A percentile compares a stretch with the other conserved stretches of the same genome.
These are phyloP conservation scores for Daldinia grandis DNA, from an alignment of 495 filamentous ascomycete genomes.

Conservation along the genomic window DNA sequence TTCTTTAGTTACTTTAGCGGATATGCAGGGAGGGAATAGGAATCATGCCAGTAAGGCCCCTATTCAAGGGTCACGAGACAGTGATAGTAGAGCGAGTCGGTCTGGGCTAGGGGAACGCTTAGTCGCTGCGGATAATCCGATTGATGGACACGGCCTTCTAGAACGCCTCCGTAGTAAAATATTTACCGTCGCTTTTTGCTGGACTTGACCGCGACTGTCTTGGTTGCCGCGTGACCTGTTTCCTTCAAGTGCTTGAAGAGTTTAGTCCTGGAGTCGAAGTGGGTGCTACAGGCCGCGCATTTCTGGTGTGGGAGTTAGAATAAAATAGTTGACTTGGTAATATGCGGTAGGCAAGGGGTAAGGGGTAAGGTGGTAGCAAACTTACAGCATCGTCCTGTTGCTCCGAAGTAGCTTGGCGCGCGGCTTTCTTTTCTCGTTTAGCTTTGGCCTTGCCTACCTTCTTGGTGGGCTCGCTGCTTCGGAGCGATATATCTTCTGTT, in stretches of 20 bases:
- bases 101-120: conserved; percentile 9
- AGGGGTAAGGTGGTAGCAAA: not conserved
- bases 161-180: conserved; percentile 1
- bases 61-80: not conserved
- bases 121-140: not conserved
- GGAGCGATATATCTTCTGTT: conserved; percentile 32
- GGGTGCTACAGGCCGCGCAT: conserved; percentile 68
- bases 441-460: conserved; percentile 88
- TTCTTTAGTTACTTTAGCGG: conserved; percentile 8
- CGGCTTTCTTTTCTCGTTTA: conserved; percentile 83
- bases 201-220: conserved; percentile 41
- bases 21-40: not conserved
- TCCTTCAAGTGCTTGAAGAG: conserved; percentile 79
- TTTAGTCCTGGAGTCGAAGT: conserved; percentile 72
- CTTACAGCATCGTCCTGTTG: conserved; percentile 50
- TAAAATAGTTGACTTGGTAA: conserved; percentile 1
- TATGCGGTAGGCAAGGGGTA: too few species aligned
- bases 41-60: not conserved
- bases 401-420: conserved; percentile 60
- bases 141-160: conserved; percentile 9
- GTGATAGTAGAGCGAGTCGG: not conserved
- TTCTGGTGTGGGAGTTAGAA: conserved; percentile 46
- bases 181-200: conserved; percentile 52
- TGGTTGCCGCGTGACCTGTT: conserved; percentile 64
- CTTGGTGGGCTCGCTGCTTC: conserved; percentile 37